Percentiles rank a stretch among this genome's conserved stretches.
Evolutionary conservation across 371 early-diverging fungal species (phyloP).

Genomic region (Apophysomyces trapeziformis): DNA sequence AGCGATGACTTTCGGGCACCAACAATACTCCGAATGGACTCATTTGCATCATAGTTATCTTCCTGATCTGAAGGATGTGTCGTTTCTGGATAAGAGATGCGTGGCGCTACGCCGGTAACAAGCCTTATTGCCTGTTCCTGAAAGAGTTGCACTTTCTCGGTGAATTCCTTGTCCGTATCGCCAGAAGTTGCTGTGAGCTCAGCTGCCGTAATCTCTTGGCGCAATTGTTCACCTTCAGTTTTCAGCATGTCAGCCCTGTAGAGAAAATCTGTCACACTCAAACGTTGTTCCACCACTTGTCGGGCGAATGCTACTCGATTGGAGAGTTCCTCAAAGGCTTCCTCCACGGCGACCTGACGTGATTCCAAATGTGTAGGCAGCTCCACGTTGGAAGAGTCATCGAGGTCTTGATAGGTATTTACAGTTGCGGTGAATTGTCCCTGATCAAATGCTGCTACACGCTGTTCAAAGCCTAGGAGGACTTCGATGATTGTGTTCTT

Average conservation of each 20-base stretch:
- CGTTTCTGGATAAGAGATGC: constrained; percentile 43
- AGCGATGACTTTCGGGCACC: constrained; percentile 36
- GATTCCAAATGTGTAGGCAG: constrained; percentile 45
- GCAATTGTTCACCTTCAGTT: constrained; percentile 20
- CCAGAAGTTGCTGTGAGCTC: constrained; percentile 21
- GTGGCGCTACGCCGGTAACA: constrained; percentile 30
- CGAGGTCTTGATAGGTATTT: constrained; percentile 50
- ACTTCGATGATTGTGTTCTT: constrained; percentile 31
- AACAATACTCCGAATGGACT: constrained; percentile 35
- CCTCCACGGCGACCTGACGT: constrained; percentile 44
- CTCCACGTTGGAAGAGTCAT: constrained; percentile 34
- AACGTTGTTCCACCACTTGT: constrained; percentile 50
- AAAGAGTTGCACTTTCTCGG: constrained; percentile 30
- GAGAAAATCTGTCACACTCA: constrained; percentile 49
- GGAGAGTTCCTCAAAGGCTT: constrained; percentile 38
- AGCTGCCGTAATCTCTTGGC: constrained; percentile 23
- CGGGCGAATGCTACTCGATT: constrained; percentile 43
- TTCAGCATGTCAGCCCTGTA: constrained; percentile 31
- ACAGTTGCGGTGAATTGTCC: constrained; percentile 45
- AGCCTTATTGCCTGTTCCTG: constrained; percentile 40
- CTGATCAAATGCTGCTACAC: constrained; percentile 44
- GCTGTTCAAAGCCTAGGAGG: constrained; percentile 34
- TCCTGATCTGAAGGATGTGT: constrained; percentile 26
- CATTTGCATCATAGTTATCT: constrained; percentile 42
- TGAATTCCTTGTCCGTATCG: constrained; percentile 31